Conservation (phyloP, 78 protist genomes). For the Planoprotostelium fungivorum region DNA sequence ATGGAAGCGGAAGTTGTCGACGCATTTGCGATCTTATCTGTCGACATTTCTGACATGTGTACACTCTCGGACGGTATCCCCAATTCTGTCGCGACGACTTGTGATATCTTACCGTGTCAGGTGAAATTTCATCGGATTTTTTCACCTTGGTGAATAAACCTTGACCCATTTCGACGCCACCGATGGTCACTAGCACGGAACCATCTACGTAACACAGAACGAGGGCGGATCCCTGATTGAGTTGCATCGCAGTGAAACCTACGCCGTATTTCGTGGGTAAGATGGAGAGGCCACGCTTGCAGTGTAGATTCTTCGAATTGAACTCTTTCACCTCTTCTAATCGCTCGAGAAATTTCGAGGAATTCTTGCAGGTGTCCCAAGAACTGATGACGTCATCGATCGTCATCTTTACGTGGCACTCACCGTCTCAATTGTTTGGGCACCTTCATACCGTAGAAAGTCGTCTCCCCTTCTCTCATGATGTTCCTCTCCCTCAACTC, state of each 20-base stretch:
- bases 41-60: conserved; percentile 78
- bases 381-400: too few relatives aligned
- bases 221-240: conserved; percentile 85
- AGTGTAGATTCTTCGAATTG: conserved; percentile 74
- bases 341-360: conserved; percentile 16
- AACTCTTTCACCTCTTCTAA: conserved; percentile 32
- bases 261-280: conserved; percentile 89
- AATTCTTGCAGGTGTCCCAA: neutral
- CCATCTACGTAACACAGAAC: conserved; percentile 90
- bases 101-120: conserved; percentile 12
- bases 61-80: conserved; percentile 65
- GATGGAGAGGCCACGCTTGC: conserved; percentile 91
- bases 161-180: conserved; percentile 98
- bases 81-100: conserved; percentile 74
- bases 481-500: conserved; percentile 36
- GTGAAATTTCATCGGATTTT: too few relatives aligned
- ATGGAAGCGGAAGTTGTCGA: conserved; percentile 89
- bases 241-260: conserved; percentile 66
- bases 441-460: neutral
- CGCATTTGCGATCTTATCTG: conserved; percentile 85
- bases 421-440: neutral
- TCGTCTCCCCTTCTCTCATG: neutral
- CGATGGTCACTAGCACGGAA: conserved; percentile 84
- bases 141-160: conserved; percentile 90
- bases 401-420: too few relatives aligned